phyloP scores from a whole-genome alignment of 352 stramenopile genomes.

The Aphanomyces cochlioides region DNA sequence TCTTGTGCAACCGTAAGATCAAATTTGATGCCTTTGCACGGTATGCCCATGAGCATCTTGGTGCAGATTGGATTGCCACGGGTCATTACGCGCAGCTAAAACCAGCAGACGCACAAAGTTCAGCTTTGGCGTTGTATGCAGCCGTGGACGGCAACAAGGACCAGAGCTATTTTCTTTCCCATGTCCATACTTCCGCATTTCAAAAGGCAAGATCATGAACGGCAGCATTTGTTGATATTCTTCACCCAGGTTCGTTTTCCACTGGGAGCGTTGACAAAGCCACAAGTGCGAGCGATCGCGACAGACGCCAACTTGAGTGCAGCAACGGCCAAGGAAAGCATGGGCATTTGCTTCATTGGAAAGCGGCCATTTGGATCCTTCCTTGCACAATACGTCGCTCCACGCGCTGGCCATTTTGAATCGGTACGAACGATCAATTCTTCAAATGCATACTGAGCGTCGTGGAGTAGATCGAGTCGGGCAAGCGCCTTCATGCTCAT shows the following conservation, averaged over 20 bases:
- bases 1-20: constrained; percentile 97
- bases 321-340: constrained; percentile 92
- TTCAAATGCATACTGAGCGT: constrained; percentile 38
- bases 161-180: constrained; percentile 97
- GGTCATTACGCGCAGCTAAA: constrained; percentile 92
- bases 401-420: constrained; percentile 74
- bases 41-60: constrained; percentile 75
- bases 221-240: background rate
- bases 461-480: constrained; percentile 43
- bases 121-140: constrained; percentile 65
- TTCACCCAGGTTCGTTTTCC: constrained; percentile 91
- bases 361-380: constrained; percentile 92
- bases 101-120: background rate
- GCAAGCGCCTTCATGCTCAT: constrained; percentile 60
- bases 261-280: constrained; percentile 90
- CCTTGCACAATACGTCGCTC: constrained; percentile 89
- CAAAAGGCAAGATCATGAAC: constrained; percentile 32
- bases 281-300: constrained; percentile 89
- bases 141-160: constrained; percentile 90
- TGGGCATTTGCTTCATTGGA: constrained; percentile 99
- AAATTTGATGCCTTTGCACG: constrained; percentile 98
- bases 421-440: constrained; percentile 36
- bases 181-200: constrained; percentile 66
- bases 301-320: constrained; percentile 73
- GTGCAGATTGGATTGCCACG: constrained; percentile 91